Percentiles rank a stretch among this genome's conserved stretches.
phyloP scores from a whole-genome alignment of 768 basidiomycete species.

The Asterophora lycoperdoides region DNA sequence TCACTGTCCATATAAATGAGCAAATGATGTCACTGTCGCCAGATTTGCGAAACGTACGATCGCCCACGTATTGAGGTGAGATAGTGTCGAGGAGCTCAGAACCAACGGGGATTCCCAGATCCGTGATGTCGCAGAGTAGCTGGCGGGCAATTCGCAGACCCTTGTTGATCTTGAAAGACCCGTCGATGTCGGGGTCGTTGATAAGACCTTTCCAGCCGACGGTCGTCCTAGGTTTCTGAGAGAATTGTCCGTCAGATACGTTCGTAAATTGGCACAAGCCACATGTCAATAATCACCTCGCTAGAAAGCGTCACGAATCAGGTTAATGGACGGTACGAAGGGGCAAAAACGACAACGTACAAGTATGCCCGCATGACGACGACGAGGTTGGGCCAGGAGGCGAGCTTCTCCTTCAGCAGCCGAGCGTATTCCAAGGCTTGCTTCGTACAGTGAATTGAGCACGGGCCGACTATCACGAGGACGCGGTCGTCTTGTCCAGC shows the following conservation, averaged over 20 bases:
- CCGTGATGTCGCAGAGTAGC: constrained; percentile 87
- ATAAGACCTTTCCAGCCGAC: too few species aligned
- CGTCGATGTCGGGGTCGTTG: constrained; percentile 91
- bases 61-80: too few species aligned
- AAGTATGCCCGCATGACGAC: constrained; percentile 98
- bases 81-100: constrained; percentile 85
- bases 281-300: constrained; percentile 31
- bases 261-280: too few species aligned
- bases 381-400: constrained; percentile 69
- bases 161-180: constrained; percentile 95
- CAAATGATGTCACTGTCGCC: too few species aligned
- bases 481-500: too few species aligned
- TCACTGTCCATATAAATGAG: too few species aligned
- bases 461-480: constrained; percentile 95
- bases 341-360: constrained; percentile 58
- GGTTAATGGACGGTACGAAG: too few species aligned
- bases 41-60: too few species aligned
- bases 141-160: constrained; percentile 85
- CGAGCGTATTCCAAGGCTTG: too few species aligned
- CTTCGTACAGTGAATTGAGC: constrained; percentile 96
- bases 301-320: constrained; percentile 26
- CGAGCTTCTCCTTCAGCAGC: too few species aligned
- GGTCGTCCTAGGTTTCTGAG: too few species aligned
- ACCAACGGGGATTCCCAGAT: constrained; percentile 88
- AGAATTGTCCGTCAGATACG: too few species aligned